Conservation (phyloP, 73 alveolate species). For the Symbiodinium pilosum region DNA sequence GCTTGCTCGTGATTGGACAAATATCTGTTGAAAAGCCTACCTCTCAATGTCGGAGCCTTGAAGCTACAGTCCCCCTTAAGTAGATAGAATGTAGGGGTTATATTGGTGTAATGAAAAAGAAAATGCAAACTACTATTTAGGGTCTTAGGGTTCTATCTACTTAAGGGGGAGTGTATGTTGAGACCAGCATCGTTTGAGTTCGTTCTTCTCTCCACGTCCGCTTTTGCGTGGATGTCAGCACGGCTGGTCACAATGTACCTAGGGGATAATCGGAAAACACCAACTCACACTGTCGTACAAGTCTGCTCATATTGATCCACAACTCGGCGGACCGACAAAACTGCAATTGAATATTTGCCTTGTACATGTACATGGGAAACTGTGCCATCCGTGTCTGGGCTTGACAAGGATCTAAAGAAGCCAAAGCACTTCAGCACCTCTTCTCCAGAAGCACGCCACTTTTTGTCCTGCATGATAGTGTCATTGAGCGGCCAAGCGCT, state of each 20-base stretch:
- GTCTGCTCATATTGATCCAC: no score
- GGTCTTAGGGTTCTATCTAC: no score
- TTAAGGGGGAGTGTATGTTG: no score
- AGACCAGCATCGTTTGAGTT: not conserved
- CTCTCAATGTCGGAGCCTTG: not conserved
- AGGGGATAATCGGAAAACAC: no score
- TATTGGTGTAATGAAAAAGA: no score
- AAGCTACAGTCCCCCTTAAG: not conserved
- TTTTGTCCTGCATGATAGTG: not conserved
- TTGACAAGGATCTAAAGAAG: not conserved
- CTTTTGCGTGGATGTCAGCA: conserved; percentile 7
- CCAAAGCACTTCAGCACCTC: not conserved
- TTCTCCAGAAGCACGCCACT: not conserved
- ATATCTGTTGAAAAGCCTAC: not conserved
- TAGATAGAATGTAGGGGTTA: no score
- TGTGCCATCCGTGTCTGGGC: not conserved
- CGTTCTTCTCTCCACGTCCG: not conserved
- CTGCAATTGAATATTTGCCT: no score
- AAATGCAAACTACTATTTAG: not conserved
- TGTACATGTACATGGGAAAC: not conserved
- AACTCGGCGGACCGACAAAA: no score
- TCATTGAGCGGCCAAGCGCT: no score
- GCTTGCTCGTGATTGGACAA: no score
- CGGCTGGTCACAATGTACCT: not conserved
- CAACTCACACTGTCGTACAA: no score